These are phyloP conservation scores for Termitomyces bulborhizus DNA, from an alignment of 768 basidiomycete genomes.

Conservation along the genomic window DNA sequence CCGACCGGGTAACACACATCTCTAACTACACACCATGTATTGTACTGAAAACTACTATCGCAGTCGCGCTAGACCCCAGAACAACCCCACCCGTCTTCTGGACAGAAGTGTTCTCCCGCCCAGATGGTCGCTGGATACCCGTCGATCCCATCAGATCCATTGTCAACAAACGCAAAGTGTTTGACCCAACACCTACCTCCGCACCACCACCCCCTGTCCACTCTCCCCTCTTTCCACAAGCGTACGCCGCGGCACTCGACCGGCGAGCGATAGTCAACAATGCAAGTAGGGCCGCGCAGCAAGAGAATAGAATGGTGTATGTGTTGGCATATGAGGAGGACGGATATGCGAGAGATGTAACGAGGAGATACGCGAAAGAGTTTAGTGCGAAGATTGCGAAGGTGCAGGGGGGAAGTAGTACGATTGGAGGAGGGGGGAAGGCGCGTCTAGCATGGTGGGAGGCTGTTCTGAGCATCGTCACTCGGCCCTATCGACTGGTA, in stretches of 20 bases:
- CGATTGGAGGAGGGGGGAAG: slow-evolving; percentile 40
- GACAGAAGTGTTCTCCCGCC: slow-evolving; percentile 94
- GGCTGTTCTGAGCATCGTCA: slow-evolving; percentile 51
- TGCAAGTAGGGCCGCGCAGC: slow-evolving; percentile 9
- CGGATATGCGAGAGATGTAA: slow-evolving; percentile 87
- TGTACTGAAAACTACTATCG: background rate
- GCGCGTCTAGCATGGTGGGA: slow-evolving; percentile 86
- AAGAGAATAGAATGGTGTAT: slow-evolving; percentile 86
- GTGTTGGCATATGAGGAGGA: slow-evolving; percentile 95
- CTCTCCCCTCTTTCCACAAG: slow-evolving; percentile 16
- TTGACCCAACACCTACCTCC: slow-evolving; percentile 55
- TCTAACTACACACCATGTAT: background rate
- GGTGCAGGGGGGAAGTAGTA: slow-evolving; percentile 54
- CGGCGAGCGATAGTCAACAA: slow-evolving; percentile 20
- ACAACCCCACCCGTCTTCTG: slow-evolving; percentile 85
- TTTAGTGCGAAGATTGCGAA: slow-evolving; percentile 80
- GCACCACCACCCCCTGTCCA: slow-evolving; percentile 8
- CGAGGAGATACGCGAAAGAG: slow-evolving; percentile 78
- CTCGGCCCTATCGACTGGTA: slow-evolving; percentile 80
- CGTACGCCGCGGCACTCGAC: slow-evolving; percentile 14
- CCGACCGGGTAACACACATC: slow-evolving; percentile 17
- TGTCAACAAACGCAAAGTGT: slow-evolving; percentile 75
- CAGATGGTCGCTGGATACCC: slow-evolving; percentile 87
- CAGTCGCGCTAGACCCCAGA: slow-evolving; percentile 45
- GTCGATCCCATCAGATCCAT: slow-evolving; percentile 82